Evolutionary conservation across 176 grass and related monocot genomes (phyloP).

Genomic region (Ensete glaucum): DNA sequence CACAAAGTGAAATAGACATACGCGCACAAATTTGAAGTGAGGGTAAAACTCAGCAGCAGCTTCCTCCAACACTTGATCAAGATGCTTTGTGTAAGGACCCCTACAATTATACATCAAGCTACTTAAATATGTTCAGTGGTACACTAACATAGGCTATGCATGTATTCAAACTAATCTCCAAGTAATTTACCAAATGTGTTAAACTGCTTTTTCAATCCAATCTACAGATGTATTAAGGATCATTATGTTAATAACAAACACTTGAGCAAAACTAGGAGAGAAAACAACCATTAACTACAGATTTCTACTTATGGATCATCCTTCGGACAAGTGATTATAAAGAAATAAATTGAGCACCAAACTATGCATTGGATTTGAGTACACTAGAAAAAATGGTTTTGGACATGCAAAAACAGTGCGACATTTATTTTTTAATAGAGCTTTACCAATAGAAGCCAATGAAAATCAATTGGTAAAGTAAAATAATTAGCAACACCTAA

Average conservation of each 20-base stretch:
- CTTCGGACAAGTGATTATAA: neutral
- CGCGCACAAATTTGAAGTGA: slow-evolving; percentile 69
- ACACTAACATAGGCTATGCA: neutral
- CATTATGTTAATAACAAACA: neutral
- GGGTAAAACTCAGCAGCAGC: slow-evolving; percentile 73
- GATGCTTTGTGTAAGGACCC: slow-evolving; percentile 71
- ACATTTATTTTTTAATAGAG: neutral
- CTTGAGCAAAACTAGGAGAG: neutral
- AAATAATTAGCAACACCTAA: slow-evolving; percentile 43
- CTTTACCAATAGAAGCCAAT: neutral
- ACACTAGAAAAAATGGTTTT: neutral
- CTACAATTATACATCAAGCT: slow-evolving; percentile 27
- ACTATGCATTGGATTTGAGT: neutral
- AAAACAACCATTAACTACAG: neutral
- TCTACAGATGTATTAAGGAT: neutral
- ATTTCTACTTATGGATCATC: neutral
- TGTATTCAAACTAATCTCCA: neutral
- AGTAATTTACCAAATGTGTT: neutral
- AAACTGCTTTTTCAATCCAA: neutral
- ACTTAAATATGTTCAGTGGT: neutral
- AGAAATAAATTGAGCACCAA: neutral
- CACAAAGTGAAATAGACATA: slow-evolving; percentile 19
- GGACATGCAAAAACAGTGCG: neutral
- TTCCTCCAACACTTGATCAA: slow-evolving; percentile 83
- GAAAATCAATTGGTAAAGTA: neutral